Evolutionary conservation across 164 flowering plant genomes (phyloP).

Genomic region (Stephania yunnanensis): DNA sequence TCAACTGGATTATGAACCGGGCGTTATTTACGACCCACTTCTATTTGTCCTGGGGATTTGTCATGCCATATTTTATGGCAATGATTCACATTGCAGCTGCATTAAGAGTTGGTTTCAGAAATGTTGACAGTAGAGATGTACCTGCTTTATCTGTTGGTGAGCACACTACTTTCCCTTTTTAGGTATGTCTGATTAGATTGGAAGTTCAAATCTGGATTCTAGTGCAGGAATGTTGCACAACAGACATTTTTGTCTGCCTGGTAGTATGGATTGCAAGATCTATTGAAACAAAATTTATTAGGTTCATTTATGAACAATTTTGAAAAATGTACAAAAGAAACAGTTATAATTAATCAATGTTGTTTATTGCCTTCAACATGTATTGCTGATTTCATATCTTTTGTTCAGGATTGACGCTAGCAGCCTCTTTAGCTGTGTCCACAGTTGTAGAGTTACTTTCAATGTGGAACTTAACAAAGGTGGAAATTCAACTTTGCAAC

Average conservation of each 20-base stretch:
- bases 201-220: constrained; percentile 2
- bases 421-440: constrained; percentile 48
- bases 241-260: neutral
- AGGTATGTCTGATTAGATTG: constrained; percentile 21
- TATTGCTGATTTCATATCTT: constrained; percentile 6
- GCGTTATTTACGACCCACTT: constrained; percentile 82
- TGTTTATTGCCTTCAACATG: neutral
- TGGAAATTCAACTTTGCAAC: constrained; percentile 91
- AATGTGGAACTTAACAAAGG: constrained; percentile 96
- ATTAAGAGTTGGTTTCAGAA: constrained; percentile 31
- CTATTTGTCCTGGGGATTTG: constrained; percentile 97
- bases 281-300: neutral
- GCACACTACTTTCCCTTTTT: constrained; percentile 30
- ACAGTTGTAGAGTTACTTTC: constrained; percentile 69
- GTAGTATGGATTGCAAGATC: neutral
- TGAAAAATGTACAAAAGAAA: neutral
- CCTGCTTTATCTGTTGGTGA: constrained; percentile 48
- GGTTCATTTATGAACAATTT: neutral
- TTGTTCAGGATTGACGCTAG: constrained; percentile 59
- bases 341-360: neutral
- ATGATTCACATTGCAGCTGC: constrained; percentile 67
- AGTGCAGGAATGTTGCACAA: neutral
- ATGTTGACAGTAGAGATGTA: constrained; percentile 37
- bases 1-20: constrained; percentile 84
- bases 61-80: constrained; percentile 77